phyloP scores from a whole-genome alignment of 768 basidiomycete genomes.

The Lactifluus pinguis region DNA sequence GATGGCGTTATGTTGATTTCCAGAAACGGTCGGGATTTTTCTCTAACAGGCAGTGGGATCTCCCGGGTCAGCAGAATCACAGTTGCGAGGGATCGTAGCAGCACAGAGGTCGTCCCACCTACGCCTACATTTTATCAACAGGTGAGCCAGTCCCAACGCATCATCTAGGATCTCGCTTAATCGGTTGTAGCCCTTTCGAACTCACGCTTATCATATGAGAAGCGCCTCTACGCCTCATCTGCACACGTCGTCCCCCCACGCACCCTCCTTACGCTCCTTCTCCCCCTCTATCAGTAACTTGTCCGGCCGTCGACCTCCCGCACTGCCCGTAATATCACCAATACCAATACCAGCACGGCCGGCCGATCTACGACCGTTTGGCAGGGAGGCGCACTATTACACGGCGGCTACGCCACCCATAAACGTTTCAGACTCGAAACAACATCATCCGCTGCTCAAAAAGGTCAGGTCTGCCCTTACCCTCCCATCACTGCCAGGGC shows the following conservation, averaged over 20 bases:
- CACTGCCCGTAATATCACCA: background rate
- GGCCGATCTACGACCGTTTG: background rate
- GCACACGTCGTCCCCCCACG: background rate
- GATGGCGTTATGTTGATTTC: conserved; percentile 8
- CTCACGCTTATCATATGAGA: background rate
- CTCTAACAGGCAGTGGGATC: background rate
- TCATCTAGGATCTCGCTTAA: background rate
- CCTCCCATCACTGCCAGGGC: too few species aligned
- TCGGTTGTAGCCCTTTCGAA: background rate
- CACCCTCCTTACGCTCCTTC: background rate
- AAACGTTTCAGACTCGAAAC: background rate
- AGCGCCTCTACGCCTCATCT: conserved; percentile 10
- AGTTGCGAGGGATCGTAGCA: background rate
- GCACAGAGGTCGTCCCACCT: conserved; percentile 14
- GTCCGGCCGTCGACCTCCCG: background rate
- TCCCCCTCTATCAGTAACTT: background rate
- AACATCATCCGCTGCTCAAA: background rate
- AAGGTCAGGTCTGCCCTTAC: too few species aligned
- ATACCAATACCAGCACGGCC: background rate
- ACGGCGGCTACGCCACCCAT: conserved; percentile 2
- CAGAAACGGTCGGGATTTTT: conserved; percentile 7
- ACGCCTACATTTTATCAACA: background rate
- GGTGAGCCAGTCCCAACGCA: background rate
- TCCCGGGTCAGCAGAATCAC: background rate
- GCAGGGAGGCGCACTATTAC: background rate